Evolutionary conservation across 2,329 filamentous ascomycete genomes (phyloP).

Genomic region (Fusarium sp.): DNA sequence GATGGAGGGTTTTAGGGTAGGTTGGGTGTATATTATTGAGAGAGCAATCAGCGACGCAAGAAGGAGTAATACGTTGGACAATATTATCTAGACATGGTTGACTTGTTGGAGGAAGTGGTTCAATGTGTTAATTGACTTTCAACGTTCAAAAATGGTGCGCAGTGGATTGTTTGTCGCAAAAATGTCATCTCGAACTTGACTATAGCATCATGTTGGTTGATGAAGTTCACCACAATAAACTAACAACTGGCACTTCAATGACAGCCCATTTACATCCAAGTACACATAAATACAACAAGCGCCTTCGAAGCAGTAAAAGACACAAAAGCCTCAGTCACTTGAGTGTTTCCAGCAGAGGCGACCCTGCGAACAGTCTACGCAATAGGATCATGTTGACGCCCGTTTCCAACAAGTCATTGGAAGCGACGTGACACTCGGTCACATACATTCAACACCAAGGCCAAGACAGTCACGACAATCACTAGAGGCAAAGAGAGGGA

Average conservation of each 20-base stretch:
- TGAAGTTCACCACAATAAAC: fast-evolving
- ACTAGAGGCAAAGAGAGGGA: not conserved
- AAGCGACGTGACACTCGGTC: not conserved
- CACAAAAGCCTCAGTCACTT: too few species aligned
- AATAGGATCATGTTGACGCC: not conserved
- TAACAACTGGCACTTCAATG: fast-evolving
- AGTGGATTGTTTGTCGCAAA: fast-evolving
- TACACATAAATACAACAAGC: not conserved
- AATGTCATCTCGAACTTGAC: fast-evolving
- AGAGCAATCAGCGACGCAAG: not conserved
- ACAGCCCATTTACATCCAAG: not conserved
- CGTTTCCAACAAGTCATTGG: not conserved
- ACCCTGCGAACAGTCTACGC: fast-evolving
- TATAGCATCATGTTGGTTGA: fast-evolving
- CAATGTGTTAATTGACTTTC: not conserved
- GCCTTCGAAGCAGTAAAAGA: too few species aligned
- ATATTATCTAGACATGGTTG: not conserved
- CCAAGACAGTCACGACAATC: not conserved
- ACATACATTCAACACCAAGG: not conserved
- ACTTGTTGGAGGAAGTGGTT: fast-evolving
- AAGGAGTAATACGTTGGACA: not conserved
- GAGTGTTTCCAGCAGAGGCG: too few species aligned
- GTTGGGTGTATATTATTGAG: not conserved
- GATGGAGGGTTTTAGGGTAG: not conserved
- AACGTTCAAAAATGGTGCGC: not conserved